phyloP scores from a whole-genome alignment of 352 stramenopile genomes.

The Phytophthora ramorum region DNA sequence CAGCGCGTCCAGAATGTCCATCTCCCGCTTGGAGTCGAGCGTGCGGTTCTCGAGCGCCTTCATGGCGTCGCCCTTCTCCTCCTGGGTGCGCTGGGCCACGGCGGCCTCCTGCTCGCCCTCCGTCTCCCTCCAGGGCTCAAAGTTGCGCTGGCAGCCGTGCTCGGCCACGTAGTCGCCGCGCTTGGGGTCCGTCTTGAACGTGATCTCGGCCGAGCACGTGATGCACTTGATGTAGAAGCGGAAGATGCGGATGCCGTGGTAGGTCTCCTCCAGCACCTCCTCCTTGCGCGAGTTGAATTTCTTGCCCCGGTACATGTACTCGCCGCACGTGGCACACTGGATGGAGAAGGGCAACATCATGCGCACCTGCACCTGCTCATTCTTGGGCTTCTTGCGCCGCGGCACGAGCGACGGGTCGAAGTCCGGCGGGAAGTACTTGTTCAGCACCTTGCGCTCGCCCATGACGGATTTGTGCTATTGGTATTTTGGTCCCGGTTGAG shows the following conservation, averaged over 20 bases:
- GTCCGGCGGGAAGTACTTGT: slow-evolving; percentile 99
- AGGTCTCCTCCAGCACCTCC: slow-evolving; percentile 95
- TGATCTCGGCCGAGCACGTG: slow-evolving; percentile 95
- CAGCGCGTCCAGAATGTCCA: slow-evolving; percentile 98
- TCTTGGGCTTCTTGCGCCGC: slow-evolving; percentile 93
- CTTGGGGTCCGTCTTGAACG: slow-evolving; percentile 99
- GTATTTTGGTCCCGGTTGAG: too few relatives aligned
- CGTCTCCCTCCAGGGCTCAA: slow-evolving; percentile 96
- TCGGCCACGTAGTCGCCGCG: slow-evolving; percentile 98
- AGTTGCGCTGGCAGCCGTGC: slow-evolving; percentile 96
- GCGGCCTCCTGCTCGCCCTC: slow-evolving; percentile 76
- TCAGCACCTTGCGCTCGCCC: slow-evolving; percentile 99
- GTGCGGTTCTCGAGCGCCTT: slow-evolving; percentile 99
- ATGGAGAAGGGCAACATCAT: slow-evolving; percentile 99
- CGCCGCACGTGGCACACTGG: slow-evolving; percentile 96
- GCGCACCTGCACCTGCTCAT: slow-evolving; percentile 96
- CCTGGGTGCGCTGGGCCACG: slow-evolving; percentile 81
- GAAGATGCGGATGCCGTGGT: slow-evolving; percentile 96
- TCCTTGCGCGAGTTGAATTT: slow-evolving; percentile 99
- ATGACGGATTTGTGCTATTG: slow-evolving; percentile 59
- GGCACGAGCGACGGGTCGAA: slow-evolving; percentile 98
- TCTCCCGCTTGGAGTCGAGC: slow-evolving; percentile 98
- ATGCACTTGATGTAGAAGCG: slow-evolving; percentile 99
- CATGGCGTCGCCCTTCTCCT: slow-evolving; percentile 97
- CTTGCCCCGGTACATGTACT: slow-evolving; percentile 99